phyloP scores from a whole-genome alignment of 805 yeast species.

The Myxozyma sirexii region DNA sequence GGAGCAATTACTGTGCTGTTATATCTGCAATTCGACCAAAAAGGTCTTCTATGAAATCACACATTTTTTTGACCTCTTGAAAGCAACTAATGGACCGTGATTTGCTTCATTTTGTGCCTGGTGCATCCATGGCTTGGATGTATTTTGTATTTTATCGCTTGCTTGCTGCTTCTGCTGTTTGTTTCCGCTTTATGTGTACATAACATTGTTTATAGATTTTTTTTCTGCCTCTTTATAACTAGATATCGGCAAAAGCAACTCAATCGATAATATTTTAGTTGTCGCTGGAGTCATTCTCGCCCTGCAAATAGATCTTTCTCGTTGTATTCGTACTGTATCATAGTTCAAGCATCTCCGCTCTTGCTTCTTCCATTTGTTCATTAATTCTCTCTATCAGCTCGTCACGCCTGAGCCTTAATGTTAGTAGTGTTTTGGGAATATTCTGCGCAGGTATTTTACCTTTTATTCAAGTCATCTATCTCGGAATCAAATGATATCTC shows the following conservation, averaged over 20 bases:
- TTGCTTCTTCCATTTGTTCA: conserved; percentile 29
- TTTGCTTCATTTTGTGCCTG: background rate
- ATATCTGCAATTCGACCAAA: too few species aligned
- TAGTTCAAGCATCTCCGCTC: conserved; percentile 31
- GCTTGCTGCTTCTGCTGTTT: background rate
- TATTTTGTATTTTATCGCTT: background rate
- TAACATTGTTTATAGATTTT: too few species aligned
- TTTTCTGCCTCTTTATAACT: too few species aligned
- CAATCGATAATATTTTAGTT: background rate
- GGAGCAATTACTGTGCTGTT: too few species aligned
- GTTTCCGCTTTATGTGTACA: too few species aligned
- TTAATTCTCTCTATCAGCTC: conserved; percentile 21
- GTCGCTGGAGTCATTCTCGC: too few species aligned
- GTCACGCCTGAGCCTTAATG: conserved; percentile 6
- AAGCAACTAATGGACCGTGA: too few species aligned
- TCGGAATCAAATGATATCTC: conserved; percentile 25
- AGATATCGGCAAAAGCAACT: background rate
- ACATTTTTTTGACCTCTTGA: too few species aligned
- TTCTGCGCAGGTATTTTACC: too few species aligned
- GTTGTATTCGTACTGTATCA: background rate
- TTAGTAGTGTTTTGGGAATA: background rate
- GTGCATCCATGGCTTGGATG: background rate
- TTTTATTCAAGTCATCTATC: conserved; percentile 3
- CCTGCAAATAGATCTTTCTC: too few species aligned
- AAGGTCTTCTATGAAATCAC: too few species aligned